These are phyloP conservation scores for Rhodofomes roseus DNA, from an alignment of 1,284 basidiomycete genomes.

Conservation along the genomic window DNA sequence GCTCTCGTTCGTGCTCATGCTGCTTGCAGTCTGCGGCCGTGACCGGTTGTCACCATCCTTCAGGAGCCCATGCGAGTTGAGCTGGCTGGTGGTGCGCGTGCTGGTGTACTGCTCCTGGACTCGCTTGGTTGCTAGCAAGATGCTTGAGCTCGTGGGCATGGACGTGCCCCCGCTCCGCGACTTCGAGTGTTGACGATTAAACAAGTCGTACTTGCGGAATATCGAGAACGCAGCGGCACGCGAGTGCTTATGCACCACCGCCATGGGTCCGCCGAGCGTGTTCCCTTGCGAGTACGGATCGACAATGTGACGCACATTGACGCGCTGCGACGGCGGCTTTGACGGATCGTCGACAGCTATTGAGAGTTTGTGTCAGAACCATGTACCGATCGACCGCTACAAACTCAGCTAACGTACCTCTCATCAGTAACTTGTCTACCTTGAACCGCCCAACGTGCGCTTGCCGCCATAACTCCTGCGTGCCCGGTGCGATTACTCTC, in stretches of 20 bases:
- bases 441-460: constrained; percentile 62
- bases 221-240: constrained; percentile 72
- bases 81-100: constrained; percentile 67
- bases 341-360: constrained; percentile 40
- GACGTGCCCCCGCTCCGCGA: constrained; percentile 16
- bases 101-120: constrained; percentile 76
- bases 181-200: constrained; percentile 17
- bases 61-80: constrained; percentile 64
- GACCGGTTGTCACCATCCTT: constrained; percentile 34
- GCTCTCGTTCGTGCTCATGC: constrained; percentile 6
- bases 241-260: constrained; percentile 76
- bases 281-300: constrained; percentile 42
- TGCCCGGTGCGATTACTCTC: constrained; percentile 38
- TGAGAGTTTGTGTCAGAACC: constrained; percentile 1
- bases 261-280: constrained; percentile 50
- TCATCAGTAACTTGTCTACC: constrained; percentile 47
- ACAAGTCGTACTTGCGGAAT: constrained; percentile 55
- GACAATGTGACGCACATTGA: constrained; percentile 55
- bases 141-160: constrained; percentile 42
- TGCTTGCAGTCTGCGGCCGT: constrained; percentile 4
- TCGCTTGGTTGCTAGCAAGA: constrained; percentile 63
- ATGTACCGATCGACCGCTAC: constrained; percentile 6
- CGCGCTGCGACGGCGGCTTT: constrained; percentile 62
- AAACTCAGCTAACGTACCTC: constrained; percentile 36
- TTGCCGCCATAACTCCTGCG: constrained; percentile 67